phyloP scores from a whole-genome alignment of 306 rosid genomes.

The Cucurbita argyrosperma region DNA sequence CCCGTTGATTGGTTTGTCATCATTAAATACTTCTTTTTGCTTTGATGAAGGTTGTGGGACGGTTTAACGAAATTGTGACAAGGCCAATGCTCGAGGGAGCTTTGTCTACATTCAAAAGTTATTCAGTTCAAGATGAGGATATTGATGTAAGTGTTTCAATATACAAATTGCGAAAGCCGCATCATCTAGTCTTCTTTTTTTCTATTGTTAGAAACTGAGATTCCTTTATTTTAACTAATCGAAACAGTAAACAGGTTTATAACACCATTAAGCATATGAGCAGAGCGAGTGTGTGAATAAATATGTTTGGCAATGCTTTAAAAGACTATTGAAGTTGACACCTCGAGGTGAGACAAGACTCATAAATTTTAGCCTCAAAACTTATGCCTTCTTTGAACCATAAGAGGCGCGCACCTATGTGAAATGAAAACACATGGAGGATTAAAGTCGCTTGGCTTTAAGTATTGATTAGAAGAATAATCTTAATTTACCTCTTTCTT shows the following conservation, averaged over 20 bases:
- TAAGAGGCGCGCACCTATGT: background rate
- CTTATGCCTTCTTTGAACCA: background rate
- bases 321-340: background rate
- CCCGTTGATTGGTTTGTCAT: background rate
- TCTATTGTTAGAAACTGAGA: too few species aligned
- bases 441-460: background rate
- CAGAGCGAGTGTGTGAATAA: background rate
- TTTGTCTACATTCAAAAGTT: constrained; percentile 58
- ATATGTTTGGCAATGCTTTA: background rate
- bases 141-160: constrained; percentile 43
- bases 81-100: constrained; percentile 85
- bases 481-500: background rate
- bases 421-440: background rate
- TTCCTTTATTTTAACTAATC: too few species aligned
- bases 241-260: too few species aligned
- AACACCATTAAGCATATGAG: background rate
- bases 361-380: background rate
- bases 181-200: too few species aligned
- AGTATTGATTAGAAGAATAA: background rate
- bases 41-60: constrained; percentile 64
- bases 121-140: constrained; percentile 70
- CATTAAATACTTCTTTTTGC: background rate
- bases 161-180: background rate
- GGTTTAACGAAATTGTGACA: constrained; percentile 83
- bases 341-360: background rate